Base-by-base conservation (phyloP, 768 basidiomycete genomes). In the Floccularia luteovirens region DNA sequence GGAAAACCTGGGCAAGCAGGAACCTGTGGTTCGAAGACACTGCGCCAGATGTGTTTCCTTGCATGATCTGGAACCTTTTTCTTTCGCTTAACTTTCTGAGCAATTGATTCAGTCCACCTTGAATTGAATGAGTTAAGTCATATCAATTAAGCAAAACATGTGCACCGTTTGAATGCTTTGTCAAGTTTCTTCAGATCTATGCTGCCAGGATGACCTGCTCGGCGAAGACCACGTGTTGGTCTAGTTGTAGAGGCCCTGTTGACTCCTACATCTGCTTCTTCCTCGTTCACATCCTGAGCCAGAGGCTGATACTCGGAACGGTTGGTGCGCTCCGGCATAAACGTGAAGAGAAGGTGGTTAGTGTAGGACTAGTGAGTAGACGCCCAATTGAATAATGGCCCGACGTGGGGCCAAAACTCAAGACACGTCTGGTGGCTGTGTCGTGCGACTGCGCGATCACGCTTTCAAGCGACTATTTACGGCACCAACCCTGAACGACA, bases 21-120 rank as follows among this genome's bases (percentile, higher is more conserved):
- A 6, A 77, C 52, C 34, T 71, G 65, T 28, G 83, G 87, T 40
- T 87, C 86, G 47, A 90, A 88, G 10, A 85, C 82, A 51, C 82
- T 88, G 43, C 78, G 76, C 74, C 77, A 82, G 52, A 90, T 90
- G 54, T 79, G 75, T 64, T 70, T 81, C 54, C 72, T 74, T 30
- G 76, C 72, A 52, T 78, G 70, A 42, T 76, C 75, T 28, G 75
- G 69, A 12, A 68, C 67, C 48, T 74, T 77, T 54, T 81, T 86
- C 68, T 84, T 87, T 42, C 82, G 75, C 49, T 82, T 85, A 38
- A 91, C 77, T 59, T 84, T 87, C 62, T 88, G 81, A 1, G 88
- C 82, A 49, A 91, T 90, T 39, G 82, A 83, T 50, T 85, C 79
- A 10, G 88, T 90, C 88, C 88, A 91, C 54, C 85, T 86, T 30